Evolutionary conservation across 1,284 basidiomycete species (phyloP), one percentile per base, ranked within the genome.

Genomic region (Polyporus tsugae): DNA sequence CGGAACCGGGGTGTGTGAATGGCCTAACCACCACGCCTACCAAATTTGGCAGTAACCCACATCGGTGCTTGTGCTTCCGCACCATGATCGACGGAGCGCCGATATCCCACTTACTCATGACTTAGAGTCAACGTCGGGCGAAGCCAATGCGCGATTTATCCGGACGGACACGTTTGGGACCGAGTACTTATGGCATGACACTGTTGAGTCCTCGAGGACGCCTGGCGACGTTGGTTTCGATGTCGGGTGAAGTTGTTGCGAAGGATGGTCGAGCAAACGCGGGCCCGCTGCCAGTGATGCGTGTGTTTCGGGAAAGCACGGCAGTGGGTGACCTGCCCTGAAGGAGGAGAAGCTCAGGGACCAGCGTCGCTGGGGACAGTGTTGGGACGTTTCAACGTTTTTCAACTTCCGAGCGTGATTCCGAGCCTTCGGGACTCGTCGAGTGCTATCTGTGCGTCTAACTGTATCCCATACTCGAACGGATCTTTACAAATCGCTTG

Each of bases 401-500:
- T 33, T 49, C 46, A 49, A 49, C 53, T 62, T 25, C 33, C 57
- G 46, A 25, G 46, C 46, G 46, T 44, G 49, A 64, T 55, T 55
- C 70, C 70, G 70, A 64, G 15, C 17, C 36, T 60, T 66, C 36
- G 62, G 64, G 59, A 52, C 22, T 42, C 58, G 49, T 57, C 42
- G 60, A 62, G 44, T 59, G 63, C 57, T 66, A 71, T 68, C 65
- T 69, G 63, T 65, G 68, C 69, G 67, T 62, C 66, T 57, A 29
- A 29, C 29, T 29, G 29, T 29, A 59, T 65, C 52, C 46, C 63
- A n/a, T 46, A 53, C 46, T 64, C 60, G 62, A 64, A 58, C 69
- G 71, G 69, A 72, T 70, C 67, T 67, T 72, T 64, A 70, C 71
- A 65, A 67, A 73, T 72, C 70, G 49, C 60, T 46, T n/a, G 55